Evolutionary conservation across 2,329 filamentous ascomycete species (phyloP), one percentile per base, ranked within the genome.

Genomic region (Triangularia verruculosa): DNA sequence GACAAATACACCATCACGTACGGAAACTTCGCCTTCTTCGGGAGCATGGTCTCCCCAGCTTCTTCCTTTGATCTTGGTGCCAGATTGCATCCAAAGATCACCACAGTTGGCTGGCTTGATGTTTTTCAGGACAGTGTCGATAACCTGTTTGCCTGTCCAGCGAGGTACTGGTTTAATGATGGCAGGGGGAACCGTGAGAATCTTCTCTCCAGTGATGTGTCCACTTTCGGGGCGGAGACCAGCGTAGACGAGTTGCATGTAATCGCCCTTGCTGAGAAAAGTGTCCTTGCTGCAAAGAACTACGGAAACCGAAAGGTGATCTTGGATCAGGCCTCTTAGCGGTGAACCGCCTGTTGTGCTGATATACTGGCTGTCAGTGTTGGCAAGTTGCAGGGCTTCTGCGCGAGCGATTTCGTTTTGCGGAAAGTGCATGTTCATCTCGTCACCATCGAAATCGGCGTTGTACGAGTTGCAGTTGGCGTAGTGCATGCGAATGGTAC

Each of bases 341-440:
- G 95, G 95, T 73, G 97, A 96, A 62, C 95, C 95, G 15, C 92
- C 91, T 2, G 95, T 99, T 20, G 90, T 92, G 32, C 93, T 96
- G 34, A 99, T 85, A 74, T 99, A 99, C 72, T 99, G 95, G 73
- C 97, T 93, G 74, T 99, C 94, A 2, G 95, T 97, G 74, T 98
- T 94, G 39, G 95, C 95, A 71, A 99, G 89, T 70, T 93, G 91
- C 69, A 96, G 84, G 1, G 95, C 95, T 78, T 99, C 95, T 1
- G 94, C 91, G 70, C 95, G 86, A 15, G 95, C 95, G 68, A 98
- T 83, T 74, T 98, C 96, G 70, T 97, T 98, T 72, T 99, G 95
- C 1, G 95, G 95, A 73, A 99, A 98, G 78, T 99, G 95, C 93
- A 99, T 96, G 76, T 99, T 99, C 95, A 99, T 99, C 77, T 99